Conservation (phyloP, 257 asterid species). For the Leptodermis oblonga region DNA sequence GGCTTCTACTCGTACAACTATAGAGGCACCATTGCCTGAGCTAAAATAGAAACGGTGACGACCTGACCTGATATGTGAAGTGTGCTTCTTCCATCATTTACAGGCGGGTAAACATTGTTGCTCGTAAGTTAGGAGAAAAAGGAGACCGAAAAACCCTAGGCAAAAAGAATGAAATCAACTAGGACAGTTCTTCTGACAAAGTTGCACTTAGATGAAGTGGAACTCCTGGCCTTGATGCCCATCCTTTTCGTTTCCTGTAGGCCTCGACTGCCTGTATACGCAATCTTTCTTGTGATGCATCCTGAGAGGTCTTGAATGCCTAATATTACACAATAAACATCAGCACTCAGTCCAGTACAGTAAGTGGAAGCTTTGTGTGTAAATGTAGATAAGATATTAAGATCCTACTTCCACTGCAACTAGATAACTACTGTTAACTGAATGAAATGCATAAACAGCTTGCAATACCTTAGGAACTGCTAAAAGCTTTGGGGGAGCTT, state of each 20-base stretch:
- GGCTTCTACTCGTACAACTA: not conserved
- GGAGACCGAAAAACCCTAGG: not conserved
- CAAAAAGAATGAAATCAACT: slow-evolving; percentile 8
- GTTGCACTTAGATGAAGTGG: slow-evolving; percentile 48
- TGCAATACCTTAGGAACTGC: slow-evolving; percentile 68
- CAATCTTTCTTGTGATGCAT: slow-evolving; percentile 84
- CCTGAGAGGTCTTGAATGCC: slow-evolving; percentile 49
- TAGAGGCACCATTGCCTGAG: not conserved
- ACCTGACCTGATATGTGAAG: too few relatives aligned
- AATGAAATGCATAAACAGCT: not conserved
- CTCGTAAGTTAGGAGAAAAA: not conserved
- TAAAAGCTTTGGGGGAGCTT: slow-evolving; percentile 82
- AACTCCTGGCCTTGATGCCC: slow-evolving; percentile 80
- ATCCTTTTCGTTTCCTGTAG: slow-evolving; percentile 76
- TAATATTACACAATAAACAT: slow-evolving; percentile 21
- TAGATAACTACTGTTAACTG: not conserved
- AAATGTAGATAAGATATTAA: not conserved
- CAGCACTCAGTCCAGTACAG: too few relatives aligned
- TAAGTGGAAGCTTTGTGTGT: not conserved
- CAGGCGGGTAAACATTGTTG: too few relatives aligned
- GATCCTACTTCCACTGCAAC: not conserved
- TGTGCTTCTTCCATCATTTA: too few relatives aligned
- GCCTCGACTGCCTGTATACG: slow-evolving; percentile 81
- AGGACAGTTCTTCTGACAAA: slow-evolving; percentile 16
- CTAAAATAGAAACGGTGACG: too few relatives aligned